Percentiles rank a stretch among this genome's conserved stretches.
These are phyloP conservation scores for Coemansia erecta DNA, from an alignment of 192 early-diverging fungal species.

Conservation along the genomic window DNA sequence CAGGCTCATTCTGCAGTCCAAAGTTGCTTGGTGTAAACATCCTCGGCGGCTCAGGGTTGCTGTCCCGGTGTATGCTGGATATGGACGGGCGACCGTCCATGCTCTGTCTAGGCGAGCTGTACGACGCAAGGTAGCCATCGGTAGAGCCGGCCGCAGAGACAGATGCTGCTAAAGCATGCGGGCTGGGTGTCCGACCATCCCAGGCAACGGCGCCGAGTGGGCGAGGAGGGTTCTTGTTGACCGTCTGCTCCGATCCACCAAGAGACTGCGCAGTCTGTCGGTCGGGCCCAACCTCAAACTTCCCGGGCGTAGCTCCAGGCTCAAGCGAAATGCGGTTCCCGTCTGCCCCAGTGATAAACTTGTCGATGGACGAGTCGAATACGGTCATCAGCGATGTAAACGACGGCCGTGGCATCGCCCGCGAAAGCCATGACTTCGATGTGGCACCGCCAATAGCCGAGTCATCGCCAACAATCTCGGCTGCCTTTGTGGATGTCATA, in stretches of 20 bases:
- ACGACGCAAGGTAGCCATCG: constrained; percentile 11
- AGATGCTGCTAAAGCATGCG: neutral
- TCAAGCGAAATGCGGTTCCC: constrained; percentile 31
- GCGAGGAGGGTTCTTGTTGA: constrained; percentile 8
- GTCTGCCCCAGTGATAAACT: constrained; percentile 62
- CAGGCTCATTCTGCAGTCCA: constrained; percentile 5
- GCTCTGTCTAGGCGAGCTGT: constrained; percentile 29
- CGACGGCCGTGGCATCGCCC: constrained; percentile 50
- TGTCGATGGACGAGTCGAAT: constrained; percentile 61
- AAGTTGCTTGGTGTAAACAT: constrained; percentile 43
- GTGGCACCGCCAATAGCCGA: constrained; percentile 37
- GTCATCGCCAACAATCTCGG: constrained; percentile 31
- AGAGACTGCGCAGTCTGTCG: constrained; percentile 13
- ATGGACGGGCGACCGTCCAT: constrained; percentile 24
- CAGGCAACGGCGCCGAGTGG: constrained; percentile 15
- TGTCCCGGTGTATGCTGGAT: constrained; percentile 5
- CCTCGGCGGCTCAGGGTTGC: constrained; percentile 20
- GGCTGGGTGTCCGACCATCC: constrained; percentile 22
- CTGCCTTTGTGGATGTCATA: constrained; percentile 38
- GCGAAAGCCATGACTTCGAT: constrained; percentile 55
- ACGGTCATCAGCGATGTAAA: constrained; percentile 55
- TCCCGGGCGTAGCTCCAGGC: constrained; percentile 15
- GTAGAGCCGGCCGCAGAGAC: neutral
- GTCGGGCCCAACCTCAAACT: constrained; percentile 36
- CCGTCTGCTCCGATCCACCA: constrained; percentile 1